phyloP scores from a whole-genome alignment of 1,284 basidiomycete genomes.

The Apiotrichum sp. region DNA sequence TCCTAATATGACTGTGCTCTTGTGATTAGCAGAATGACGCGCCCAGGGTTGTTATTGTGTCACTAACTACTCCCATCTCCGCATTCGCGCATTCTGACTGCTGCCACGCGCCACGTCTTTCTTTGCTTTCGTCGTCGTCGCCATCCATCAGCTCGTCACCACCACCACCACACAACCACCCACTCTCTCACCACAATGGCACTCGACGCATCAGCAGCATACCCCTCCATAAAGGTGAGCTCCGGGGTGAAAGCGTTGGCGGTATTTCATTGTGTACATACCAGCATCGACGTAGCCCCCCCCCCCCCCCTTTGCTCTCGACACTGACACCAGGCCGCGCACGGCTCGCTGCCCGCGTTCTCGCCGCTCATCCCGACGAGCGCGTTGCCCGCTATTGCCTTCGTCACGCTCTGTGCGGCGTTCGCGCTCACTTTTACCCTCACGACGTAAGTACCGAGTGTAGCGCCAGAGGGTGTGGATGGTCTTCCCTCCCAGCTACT shows the following conservation, averaged over 20 bases:
- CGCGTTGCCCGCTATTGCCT: slow-evolving; percentile 65
- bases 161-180: neutral
- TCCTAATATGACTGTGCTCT: too few relatives aligned
- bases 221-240: slow-evolving; percentile 15
- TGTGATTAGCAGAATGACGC: too few relatives aligned
- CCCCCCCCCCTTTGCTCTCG: slow-evolving; percentile 6
- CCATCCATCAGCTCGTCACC: neutral
- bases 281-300: neutral
- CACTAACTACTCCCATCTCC: neutral
- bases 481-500: neutral
- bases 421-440: slow-evolving; percentile 81
- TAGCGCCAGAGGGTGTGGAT: slow-evolving; percentile 5
- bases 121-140: neutral
- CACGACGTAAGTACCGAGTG: slow-evolving; percentile 59
- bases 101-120: neutral
- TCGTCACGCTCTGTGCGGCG: slow-evolving; percentile 62
- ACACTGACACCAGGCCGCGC: slow-evolving; percentile 49
- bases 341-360: slow-evolving; percentile 58
- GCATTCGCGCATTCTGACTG: slow-evolving; percentile 15
- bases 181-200: neutral
- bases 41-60: neutral
- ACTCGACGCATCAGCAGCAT: slow-evolving; percentile 4
- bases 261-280: too few relatives aligned
- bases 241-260: too few relatives aligned
- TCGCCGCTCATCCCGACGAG: slow-evolving; percentile 59